Percentiles rank a stretch among this genome's conserved stretches.
phyloP scores from a whole-genome alignment of 208 protist genomes.

The Trypanosoma vivax region DNA sequence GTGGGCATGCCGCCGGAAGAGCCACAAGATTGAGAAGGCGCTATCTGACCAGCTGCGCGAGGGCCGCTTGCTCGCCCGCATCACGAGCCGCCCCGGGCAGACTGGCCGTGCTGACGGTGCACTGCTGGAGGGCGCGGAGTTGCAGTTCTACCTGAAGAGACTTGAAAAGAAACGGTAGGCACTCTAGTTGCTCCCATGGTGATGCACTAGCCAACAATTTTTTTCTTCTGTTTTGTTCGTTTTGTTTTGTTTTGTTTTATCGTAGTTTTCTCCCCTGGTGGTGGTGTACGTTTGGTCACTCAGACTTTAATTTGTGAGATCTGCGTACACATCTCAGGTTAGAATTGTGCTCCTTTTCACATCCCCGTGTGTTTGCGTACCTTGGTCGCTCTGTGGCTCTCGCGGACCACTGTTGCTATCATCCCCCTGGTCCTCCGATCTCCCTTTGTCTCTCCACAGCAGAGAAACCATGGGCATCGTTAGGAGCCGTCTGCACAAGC shows the following conservation, averaged over 20 bases:
- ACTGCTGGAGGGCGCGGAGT: constrained; percentile 98
- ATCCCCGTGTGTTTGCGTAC: no score
- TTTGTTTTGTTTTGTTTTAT: constrained; percentile 5
- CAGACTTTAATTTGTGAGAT: no score
- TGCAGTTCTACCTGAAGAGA: constrained; percentile 99
- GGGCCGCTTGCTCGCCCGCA: constrained; percentile 91
- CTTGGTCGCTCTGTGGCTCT: no score
- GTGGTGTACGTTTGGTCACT: no score
- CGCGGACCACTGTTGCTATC: no score
- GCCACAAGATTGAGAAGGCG: constrained; percentile 81
- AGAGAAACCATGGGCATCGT: constrained; percentile 93
- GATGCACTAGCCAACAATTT: background rate
- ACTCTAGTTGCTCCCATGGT: background rate
- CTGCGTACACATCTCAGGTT: no score
- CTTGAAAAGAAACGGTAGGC: constrained; percentile 94
- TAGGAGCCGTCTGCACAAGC: constrained; percentile 96
- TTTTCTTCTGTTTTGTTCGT: constrained; percentile 1
- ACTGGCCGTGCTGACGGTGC: constrained; percentile 97
- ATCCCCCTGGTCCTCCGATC: no score
- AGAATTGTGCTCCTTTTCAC: no score
- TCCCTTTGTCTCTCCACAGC: no score
- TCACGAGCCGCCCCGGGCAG: constrained; percentile 98
- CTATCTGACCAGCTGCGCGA: constrained; percentile 91
- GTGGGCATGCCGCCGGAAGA: constrained; percentile 55
- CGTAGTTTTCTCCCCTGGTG: no score